These are phyloP conservation scores for Lentinula lateritia DNA, from an alignment of 768 basidiomycete genomes.

Conservation along the genomic window DNA sequence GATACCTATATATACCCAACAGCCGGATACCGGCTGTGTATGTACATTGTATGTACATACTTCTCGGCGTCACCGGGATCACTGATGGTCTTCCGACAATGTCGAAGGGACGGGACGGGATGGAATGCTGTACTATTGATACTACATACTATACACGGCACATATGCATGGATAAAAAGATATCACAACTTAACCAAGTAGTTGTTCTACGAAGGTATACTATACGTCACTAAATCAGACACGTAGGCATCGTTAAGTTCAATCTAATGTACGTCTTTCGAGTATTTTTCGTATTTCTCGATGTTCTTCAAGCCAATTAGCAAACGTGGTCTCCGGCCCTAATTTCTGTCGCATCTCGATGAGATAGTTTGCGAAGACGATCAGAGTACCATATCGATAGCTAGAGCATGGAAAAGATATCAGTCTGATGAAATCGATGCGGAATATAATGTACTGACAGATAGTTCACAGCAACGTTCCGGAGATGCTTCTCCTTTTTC, in stretches of 20 bases:
- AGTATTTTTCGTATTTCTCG: slow-evolving; percentile 80
- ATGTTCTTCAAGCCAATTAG: slow-evolving; percentile 76
- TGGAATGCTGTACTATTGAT: too few species aligned
- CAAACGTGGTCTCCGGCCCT: slow-evolving; percentile 49
- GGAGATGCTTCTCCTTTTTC: slow-evolving; percentile 69
- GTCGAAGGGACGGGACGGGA: too few species aligned
- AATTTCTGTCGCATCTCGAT: slow-evolving; percentile 55
- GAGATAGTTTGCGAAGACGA: slow-evolving; percentile 93
- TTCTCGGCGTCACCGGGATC: too few species aligned
- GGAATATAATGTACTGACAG: slow-evolving; percentile 40
- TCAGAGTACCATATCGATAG: slow-evolving; percentile 85
- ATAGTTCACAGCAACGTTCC: slow-evolving; percentile 82
- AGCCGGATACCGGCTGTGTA: neutral
- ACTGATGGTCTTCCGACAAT: too few species aligned
- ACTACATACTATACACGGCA: too few species aligned
- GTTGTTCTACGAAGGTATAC: too few species aligned
- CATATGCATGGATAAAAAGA: too few species aligned
- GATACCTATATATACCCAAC: neutral
- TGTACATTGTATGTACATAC: too few species aligned
- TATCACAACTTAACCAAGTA: too few species aligned
- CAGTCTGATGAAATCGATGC: neutral
- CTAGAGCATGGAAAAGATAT: slow-evolving; percentile 26
- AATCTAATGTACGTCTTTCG: slow-evolving; percentile 66
- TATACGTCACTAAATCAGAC: too few species aligned
- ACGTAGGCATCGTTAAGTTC: neutral